These are phyloP conservation scores for Halophytophthora polymorphica DNA, from an alignment of 352 stramenopile genomes.

Conservation along the genomic window DNA sequence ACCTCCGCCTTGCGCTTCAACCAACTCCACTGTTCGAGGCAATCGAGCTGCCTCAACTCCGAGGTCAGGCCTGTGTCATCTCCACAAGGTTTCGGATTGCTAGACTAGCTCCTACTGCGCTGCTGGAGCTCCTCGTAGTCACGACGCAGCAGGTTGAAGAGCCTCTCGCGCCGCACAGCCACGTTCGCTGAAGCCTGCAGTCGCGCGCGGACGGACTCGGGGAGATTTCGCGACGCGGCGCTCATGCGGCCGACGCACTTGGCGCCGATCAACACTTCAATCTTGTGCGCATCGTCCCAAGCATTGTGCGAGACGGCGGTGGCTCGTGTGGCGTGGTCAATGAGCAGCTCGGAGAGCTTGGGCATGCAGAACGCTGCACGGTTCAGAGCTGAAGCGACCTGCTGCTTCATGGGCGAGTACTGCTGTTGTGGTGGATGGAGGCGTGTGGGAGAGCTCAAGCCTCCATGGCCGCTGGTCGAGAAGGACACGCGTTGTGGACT, in stretches of 20 bases:
- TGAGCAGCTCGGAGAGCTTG: slow-evolving; percentile 37
- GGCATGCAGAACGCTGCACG: slow-evolving; percentile 17
- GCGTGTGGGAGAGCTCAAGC: background rate
- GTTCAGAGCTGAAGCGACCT: slow-evolving; percentile 1
- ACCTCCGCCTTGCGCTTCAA: slow-evolving; percentile 15
- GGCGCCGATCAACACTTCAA: slow-evolving; percentile 58
- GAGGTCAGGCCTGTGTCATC: no score
- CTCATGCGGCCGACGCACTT: slow-evolving; percentile 55
- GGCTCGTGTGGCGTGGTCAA: slow-evolving; percentile 46
- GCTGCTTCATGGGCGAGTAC: slow-evolving; percentile 11
- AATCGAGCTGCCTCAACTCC: slow-evolving; percentile 3
- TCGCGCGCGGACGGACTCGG: slow-evolving; percentile 41
- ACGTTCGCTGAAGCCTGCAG: slow-evolving; percentile 41
- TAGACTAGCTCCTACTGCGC: slow-evolving; percentile 25
- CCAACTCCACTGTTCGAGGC: slow-evolving; percentile 23
- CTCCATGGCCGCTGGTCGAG: background rate
- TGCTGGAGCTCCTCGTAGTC: slow-evolving; percentile 44
- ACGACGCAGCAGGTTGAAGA: slow-evolving; percentile 46
- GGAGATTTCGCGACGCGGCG: slow-evolving; percentile 45
- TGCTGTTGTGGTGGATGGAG: slow-evolving; percentile 3
- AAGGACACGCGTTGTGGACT: slow-evolving; percentile 1
- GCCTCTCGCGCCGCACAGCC: slow-evolving; percentile 44
- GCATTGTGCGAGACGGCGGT: slow-evolving; percentile 17
- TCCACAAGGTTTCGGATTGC: background rate
- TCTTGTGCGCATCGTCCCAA: slow-evolving; percentile 61